Evolutionary conservation across 1,139 yeast genomes (phyloP), one percentile per base, ranked within the genome.

Genomic region (Pichia sp.): DNA sequence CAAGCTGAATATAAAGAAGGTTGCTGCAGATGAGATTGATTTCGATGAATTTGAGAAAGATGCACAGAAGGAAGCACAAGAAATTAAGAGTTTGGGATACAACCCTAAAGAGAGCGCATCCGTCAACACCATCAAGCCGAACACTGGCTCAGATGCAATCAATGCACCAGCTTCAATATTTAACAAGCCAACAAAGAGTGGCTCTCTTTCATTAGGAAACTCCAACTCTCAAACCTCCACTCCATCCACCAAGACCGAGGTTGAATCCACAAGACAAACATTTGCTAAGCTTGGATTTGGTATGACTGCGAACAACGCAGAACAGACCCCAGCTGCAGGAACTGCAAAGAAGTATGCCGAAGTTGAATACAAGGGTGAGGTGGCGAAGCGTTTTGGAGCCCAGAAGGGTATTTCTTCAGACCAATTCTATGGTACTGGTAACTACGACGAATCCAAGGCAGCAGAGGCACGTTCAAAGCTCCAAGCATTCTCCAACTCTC

Each of bases 341-440:
- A 6, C 38, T 6, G 30, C 30, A 6, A 79, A 68, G 49, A 70
- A 69, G 16, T 52, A 53, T 22, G 60, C 62, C 34, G 59, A 62
- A 32, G 67, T 63, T 22, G 44, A 46, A 13, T 72, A 80, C 56
- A 75, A 86, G 2, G 91, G 91, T 29, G 79, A 78, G 48, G 82
- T 81, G 22, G 74, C 74, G 29, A 73, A 71, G 53, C 85, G 87
- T 60, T 91, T 72, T 59, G 97, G 96, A 38, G 65, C 67, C 28
- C 96, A 88, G 59, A 91, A 86, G 69, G 95, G 88, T 38, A 93
- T 91, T 47, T 88, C 97, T 0, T 87, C 96, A 1, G 98, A 93
- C 59, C 94, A 87, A 62, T 77, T 74, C 56, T 91, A 91, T 58
- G 96, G 96, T 13, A 78, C 95, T 53, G 93, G 93, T 27, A 66